Base-by-base conservation (phyloP, 2,329 filamentous ascomycete genomes). In the Clathrospora elynae region DNA sequence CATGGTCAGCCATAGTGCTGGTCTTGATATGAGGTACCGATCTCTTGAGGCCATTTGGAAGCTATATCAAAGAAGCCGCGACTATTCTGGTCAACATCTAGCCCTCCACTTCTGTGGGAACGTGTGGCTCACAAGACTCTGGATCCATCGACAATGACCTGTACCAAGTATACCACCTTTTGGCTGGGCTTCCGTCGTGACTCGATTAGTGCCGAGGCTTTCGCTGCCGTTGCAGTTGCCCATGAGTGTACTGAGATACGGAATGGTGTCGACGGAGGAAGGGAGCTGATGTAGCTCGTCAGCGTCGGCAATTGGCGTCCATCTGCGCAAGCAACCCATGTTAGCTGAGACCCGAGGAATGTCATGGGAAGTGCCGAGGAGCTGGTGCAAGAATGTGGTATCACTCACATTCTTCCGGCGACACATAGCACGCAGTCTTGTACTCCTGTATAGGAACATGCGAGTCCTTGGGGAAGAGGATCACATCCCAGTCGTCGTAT, bases 401-500 rank as follows among this genome's bases (percentile, higher is more conserved):
- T 4, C n/a, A 40, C 61, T 62, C 29, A 64, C 66, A 52, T 18
- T 63, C 53, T 26, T 81, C 79, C 43, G 72, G 72, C 23, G 84
- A 79, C 20, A 86, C 82, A 65, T 87, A 86, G 66, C 88, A 95
- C 48, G 82, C 78, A 6, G 88, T 88, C 62, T 84, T 85, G 77
- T 93, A 95, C 70, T 95, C 90, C 68, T 88, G 87, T 41, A 91
- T 71, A 1, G 90, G 90, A 9, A 86, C 73, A 57, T 83, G 84
- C 57, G 78, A 83, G 48, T 80, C 78, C 42, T 51, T 59, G 0
- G 88, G 85, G 66, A 95, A 95, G 49, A 95, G 76, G 29, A 95
- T 81, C 41, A 93, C 80, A 61, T 95, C 90, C 90, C 89, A 95
- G 61, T 89, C 84, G 57, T 89, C 81, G 76, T 87, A 95, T 46